A percentile compares a stretch with the other conserved stretches of the same genome.
These are phyloP conservation scores for Uncinocarpus reesii DNA, from an alignment of 2,329 filamentous ascomycete species.

Conservation along the genomic window DNA sequence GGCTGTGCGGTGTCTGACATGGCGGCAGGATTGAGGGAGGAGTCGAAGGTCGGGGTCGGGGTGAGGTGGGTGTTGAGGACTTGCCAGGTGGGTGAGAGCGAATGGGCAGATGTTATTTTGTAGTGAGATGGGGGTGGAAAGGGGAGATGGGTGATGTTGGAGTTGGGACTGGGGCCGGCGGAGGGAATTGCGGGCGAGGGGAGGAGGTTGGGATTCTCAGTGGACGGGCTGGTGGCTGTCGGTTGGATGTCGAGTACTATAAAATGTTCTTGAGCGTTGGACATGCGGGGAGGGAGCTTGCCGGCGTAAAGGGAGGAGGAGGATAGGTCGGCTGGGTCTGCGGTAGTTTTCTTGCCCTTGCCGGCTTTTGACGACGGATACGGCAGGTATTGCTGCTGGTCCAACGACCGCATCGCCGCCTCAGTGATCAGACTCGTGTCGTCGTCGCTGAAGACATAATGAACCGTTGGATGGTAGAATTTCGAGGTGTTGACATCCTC, in stretches of 20 bases:
- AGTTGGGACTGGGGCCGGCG: conserved; percentile 37
- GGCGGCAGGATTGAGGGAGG: conserved; percentile 31
- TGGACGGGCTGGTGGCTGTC: conserved; percentile 25
- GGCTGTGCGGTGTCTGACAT: conserved; percentile 28
- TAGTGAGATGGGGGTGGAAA: conserved; percentile 25
- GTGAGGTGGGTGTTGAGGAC: conserved; percentile 45
- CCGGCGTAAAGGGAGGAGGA: neutral
- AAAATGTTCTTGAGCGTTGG: conserved; percentile 45
- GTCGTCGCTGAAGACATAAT: conserved; percentile 91
- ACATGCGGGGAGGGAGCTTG: conserved; percentile 36
- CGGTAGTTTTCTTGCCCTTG: conserved; percentile 9
- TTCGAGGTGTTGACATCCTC: conserved; percentile 63
- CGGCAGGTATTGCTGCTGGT: conserved; percentile 23
- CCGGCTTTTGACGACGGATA: neutral
- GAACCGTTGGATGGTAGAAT: conserved; percentile 72
- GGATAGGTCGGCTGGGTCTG: neutral
- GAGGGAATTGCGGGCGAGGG: conserved; percentile 57
- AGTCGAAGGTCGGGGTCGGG: conserved; percentile 53
- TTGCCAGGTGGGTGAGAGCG: conserved; percentile 65
- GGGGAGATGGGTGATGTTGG: conserved; percentile 4
- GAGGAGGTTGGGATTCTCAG: conserved; percentile 57
- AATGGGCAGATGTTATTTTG: conserved; percentile 57
- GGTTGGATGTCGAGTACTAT: conserved; percentile 47
- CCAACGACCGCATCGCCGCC: conserved; percentile 48
- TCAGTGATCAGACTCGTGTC: conserved; percentile 66